Evolutionary conservation across 2,329 filamentous ascomycete genomes (phyloP).

Genomic region (Pezicula carpinea): DNA sequence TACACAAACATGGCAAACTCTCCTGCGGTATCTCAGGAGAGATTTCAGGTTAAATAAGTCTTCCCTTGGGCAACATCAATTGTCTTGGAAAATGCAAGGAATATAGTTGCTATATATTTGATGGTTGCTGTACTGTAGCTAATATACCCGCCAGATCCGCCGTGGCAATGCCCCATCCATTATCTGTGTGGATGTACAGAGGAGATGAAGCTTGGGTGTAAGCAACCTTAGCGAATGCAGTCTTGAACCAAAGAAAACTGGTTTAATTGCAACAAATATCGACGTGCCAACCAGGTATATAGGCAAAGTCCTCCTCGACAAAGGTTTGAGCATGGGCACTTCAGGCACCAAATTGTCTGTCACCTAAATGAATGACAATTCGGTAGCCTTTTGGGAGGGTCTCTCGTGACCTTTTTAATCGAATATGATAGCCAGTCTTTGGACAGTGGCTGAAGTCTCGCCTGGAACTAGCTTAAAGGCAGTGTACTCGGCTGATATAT

Average conservation of each 20-base stretch:
- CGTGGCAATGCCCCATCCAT: constrained; percentile 27
- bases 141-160: constrained; percentile 1
- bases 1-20: not conserved
- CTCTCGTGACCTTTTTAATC: constrained; percentile 35
- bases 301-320: constrained; percentile 29
- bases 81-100: not conserved
- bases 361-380: constrained; percentile 30
- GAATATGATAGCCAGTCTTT: constrained; percentile 29
- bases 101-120: not conserved
- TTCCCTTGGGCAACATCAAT: not conserved
- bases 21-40: not conserved
- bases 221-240: constrained; percentile 15
- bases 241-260: constrained; percentile 26
- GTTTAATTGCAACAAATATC: constrained; percentile 30
- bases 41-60: not conserved
- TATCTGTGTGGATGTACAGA: constrained; percentile 22
- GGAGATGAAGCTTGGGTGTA: constrained; percentile 16
- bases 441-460: constrained; percentile 31
- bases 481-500: constrained; percentile 30
- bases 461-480: constrained; percentile 21
- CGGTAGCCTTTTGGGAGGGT: constrained; percentile 34
- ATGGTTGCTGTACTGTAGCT: not conserved
- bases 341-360: constrained; percentile 26
- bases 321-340: constrained; percentile 32
- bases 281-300: constrained; percentile 34